These are phyloP conservation scores for Parathielavia hyrcaniae DNA, from an alignment of 495 filamentous ascomycete genomes.

Conservation along the genomic window DNA sequence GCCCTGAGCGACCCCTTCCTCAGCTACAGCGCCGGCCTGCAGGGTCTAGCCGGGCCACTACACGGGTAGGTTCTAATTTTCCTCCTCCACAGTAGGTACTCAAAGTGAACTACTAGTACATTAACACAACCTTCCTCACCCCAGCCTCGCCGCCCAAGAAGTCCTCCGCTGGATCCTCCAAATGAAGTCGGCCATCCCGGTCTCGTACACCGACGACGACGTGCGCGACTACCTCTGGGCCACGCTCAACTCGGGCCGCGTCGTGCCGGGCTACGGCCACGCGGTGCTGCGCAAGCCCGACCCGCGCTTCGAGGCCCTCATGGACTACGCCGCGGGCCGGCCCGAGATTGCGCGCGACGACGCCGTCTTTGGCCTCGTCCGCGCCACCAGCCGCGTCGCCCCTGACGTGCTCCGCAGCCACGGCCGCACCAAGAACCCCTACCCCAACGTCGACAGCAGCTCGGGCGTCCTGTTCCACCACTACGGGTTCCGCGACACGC, in stretches of 20 bases:
- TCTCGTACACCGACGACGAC: slow-evolving; percentile 66
- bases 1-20: slow-evolving; percentile 93
- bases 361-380: slow-evolving; percentile 88
- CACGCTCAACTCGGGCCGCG: slow-evolving; percentile 86
- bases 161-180: slow-evolving; percentile 91
- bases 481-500: slow-evolving; percentile 91
- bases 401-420: slow-evolving; percentile 86
- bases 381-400: slow-evolving; percentile 70
- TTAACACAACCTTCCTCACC: neutral
- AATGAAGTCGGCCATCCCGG: slow-evolving; percentile 85
- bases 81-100: neutral
- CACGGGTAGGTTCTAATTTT: slow-evolving; percentile 56
- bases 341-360: slow-evolving; percentile 82
- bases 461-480: slow-evolving; percentile 95
- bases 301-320: slow-evolving; percentile 89
- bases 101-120: neutral
- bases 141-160: slow-evolving; percentile 84
- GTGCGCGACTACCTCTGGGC: slow-evolving; percentile 86
- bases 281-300: slow-evolving; percentile 96
- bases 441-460: slow-evolving; percentile 88
- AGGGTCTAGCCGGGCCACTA: slow-evolving; percentile 89
- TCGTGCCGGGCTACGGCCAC: slow-evolving; percentile 96
- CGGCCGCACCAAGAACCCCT: slow-evolving; percentile 98
- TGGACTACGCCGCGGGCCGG: slow-evolving; percentile 84
- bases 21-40: slow-evolving; percentile 89